Conservation (phyloP, 1,284 basidiomycete genomes). For the Tetrapyrgos nigripes region DNA sequence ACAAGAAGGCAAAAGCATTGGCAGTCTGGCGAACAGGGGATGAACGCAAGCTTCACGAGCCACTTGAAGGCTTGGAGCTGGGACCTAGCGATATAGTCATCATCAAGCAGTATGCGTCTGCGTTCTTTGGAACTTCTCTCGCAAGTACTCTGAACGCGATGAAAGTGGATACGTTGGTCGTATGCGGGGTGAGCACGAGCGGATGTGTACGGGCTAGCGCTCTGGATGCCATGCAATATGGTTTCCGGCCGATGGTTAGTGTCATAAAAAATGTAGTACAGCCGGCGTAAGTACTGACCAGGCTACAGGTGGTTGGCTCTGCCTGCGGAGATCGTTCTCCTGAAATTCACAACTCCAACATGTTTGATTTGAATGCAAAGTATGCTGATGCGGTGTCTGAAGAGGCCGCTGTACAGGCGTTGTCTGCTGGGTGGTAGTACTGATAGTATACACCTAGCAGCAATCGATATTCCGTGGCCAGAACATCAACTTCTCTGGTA, state of each 20-base stretch:
- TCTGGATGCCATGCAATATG: constrained; percentile 23
- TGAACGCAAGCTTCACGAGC: constrained; percentile 12
- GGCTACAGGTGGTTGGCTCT: constrained; percentile 18
- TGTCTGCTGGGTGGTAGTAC: constrained; percentile 20
- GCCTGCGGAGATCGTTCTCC: constrained; percentile 23
- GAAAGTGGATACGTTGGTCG: constrained; percentile 19
- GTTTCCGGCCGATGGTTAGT: constrained; percentile 22
- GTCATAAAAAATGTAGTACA: background rate
- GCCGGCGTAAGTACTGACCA: background rate
- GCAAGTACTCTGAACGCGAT: constrained; percentile 14
- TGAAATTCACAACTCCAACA: constrained; percentile 22
- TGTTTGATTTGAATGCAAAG: constrained; percentile 23
- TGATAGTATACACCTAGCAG: too few species aligned
- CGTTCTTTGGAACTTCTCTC: constrained; percentile 21
- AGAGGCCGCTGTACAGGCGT: constrained; percentile 15
- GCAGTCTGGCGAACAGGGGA: constrained; percentile 19
- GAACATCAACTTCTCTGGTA: too few species aligned
- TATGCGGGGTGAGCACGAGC: constrained; percentile 23
- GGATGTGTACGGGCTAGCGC: constrained; percentile 21
- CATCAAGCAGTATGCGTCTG: constrained; percentile 22
- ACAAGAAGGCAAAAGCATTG: constrained; percentile 19
- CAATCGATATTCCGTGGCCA: background rate
- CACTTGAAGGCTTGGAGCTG: constrained; percentile 17
- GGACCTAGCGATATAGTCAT: constrained; percentile 11
- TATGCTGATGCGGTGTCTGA: constrained; percentile 20